phyloP scores from a whole-genome alignment of 2,329 filamentous ascomycete genomes.

The Colletotrichum lupini region DNA sequence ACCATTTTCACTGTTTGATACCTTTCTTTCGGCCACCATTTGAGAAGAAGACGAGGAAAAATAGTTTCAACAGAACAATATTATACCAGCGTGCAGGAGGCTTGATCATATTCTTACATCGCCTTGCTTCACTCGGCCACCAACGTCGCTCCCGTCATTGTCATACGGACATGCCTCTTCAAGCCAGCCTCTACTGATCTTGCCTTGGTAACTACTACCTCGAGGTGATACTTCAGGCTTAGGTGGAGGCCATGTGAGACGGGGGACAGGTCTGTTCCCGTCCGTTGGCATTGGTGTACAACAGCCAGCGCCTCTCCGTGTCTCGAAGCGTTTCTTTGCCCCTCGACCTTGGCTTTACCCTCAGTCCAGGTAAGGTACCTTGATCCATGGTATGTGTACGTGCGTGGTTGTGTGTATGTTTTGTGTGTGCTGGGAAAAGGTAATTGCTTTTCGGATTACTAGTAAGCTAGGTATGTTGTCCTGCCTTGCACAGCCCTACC shows the following conservation, averaged over 20 bases:
- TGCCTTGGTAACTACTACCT: too few relatives aligned
- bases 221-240: background rate
- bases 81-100: background rate
- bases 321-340: background rate
- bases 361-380: background rate
- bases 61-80: background rate
- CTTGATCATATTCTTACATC: background rate
- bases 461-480: background rate
- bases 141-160: background rate
- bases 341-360: background rate
- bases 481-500: background rate
- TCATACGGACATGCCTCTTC: background rate
- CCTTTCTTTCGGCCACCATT: too few relatives aligned
- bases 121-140: background rate
- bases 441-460: background rate
- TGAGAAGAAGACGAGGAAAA: too few relatives aligned
- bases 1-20: background rate
- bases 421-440: background rate
- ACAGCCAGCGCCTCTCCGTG: constrained; percentile 5
- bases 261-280: background rate
- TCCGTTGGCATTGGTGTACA: constrained; percentile 3
- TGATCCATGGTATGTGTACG: background rate
- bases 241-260: background rate
- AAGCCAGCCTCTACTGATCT: background rate
- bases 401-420: background rate